Evolutionary conservation across 2,329 filamentous ascomycete species (phyloP).

Genomic region (Colletotrichum aenigma): DNA sequence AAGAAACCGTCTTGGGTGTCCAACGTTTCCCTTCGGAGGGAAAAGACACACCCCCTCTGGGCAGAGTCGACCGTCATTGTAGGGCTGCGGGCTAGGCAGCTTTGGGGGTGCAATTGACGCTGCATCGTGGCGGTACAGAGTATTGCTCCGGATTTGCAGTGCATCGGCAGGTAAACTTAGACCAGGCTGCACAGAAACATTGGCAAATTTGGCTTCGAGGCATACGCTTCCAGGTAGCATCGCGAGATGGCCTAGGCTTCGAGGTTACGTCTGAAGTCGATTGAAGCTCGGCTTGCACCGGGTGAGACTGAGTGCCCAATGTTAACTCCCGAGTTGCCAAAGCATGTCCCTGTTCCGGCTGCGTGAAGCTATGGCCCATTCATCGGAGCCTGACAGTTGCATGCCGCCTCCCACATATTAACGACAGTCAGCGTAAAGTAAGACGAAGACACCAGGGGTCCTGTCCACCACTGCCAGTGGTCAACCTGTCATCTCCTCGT

Average conservation of each 20-base stretch:
- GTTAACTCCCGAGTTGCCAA: background rate
- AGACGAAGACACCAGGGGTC: background rate
- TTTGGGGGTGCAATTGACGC: background rate
- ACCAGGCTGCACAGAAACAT: background rate
- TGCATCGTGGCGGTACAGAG: background rate
- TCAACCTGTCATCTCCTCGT: background rate
- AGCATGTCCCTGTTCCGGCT: background rate
- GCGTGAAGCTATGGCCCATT: slow-evolving; percentile 16
- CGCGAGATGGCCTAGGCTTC: background rate
- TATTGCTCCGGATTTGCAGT: slow-evolving; percentile 7
- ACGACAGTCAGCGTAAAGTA: background rate
- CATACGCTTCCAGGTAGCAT: background rate
- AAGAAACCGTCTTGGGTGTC: background rate
- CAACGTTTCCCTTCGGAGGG: background rate
- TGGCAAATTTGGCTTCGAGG: background rate
- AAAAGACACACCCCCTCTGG: background rate
- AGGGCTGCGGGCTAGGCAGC: background rate
- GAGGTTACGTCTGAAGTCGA: background rate
- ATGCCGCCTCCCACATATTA: background rate
- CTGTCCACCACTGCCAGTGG: background rate
- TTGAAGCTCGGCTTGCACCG: background rate
- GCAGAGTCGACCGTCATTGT: background rate
- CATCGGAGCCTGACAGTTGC: background rate
- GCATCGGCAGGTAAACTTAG: background rate
- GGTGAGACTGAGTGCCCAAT: background rate